phyloP scores from a whole-genome alignment of 192 early-diverging fungal genomes.

The Coemansia sp. region DNA sequence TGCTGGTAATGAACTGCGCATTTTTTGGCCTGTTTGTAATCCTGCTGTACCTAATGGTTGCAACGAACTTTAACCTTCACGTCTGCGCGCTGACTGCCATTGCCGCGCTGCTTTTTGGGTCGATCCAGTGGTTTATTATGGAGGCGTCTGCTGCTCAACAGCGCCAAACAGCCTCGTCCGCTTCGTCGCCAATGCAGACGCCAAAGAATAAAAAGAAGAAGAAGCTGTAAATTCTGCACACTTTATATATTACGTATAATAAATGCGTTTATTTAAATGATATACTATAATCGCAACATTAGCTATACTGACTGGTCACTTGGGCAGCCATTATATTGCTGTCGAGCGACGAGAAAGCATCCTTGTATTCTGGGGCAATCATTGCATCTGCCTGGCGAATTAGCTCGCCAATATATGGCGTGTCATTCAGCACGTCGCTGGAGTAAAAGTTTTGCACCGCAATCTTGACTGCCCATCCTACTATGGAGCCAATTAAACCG shows the following conservation, averaged over 20 bases:
- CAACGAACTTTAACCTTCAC: constrained; percentile 49
- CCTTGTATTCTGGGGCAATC: constrained; percentile 23
- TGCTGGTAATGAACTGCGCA: constrained; percentile 50
- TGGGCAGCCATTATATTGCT: background rate
- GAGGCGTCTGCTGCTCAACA: constrained; percentile 10
- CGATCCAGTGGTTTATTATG: constrained; percentile 50
- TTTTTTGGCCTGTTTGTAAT: constrained; percentile 48
- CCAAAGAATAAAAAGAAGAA: constrained; percentile 35
- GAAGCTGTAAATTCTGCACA: constrained; percentile 21
- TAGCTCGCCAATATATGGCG: constrained; percentile 48
- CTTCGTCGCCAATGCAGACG: constrained; percentile 1
- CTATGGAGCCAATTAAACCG: constrained; percentile 29
- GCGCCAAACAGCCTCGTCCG: constrained; percentile 7
- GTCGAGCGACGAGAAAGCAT: constrained; percentile 8
- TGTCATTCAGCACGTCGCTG: constrained; percentile 37
- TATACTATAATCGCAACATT: constrained; percentile 1
- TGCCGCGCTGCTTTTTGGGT: constrained; percentile 34
- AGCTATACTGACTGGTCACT: background rate
- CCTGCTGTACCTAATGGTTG: constrained; percentile 39
- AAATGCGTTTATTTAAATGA: background rate
- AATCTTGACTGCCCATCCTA: constrained; percentile 22
- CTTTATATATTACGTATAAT: background rate
- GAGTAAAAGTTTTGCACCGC: constrained; percentile 25
- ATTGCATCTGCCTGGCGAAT: constrained; percentile 29
- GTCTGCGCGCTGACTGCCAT: constrained; percentile 44